Percentiles rank a stretch among this genome's conserved stretches.
These are phyloP conservation scores for Penicillium palitans DNA, from an alignment of 2,329 filamentous ascomycete genomes.

Conservation along the genomic window DNA sequence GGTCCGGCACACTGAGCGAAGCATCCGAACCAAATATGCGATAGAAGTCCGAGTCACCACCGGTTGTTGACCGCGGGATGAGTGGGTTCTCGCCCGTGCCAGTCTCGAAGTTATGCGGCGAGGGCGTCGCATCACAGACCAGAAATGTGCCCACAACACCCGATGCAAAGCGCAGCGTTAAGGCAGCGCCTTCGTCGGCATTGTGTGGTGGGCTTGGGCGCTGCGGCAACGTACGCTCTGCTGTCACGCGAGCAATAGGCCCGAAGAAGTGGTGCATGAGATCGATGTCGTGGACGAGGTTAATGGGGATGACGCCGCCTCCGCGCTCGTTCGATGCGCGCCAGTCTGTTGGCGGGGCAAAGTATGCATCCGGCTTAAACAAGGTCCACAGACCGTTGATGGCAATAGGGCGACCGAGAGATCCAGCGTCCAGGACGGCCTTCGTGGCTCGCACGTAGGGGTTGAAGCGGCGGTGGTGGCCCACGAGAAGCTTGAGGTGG, in stretches of 20 bases:
- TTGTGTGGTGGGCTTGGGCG: slow-evolving; percentile 42
- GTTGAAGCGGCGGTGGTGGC: slow-evolving; percentile 63
- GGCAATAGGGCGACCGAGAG: slow-evolving; percentile 52
- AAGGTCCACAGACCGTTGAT: slow-evolving; percentile 58
- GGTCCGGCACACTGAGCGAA: slow-evolving; percentile 56
- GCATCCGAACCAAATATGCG: slow-evolving; percentile 57
- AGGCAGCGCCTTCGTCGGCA: slow-evolving; percentile 58
- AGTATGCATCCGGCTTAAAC: slow-evolving; percentile 55
- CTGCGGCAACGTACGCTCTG: slow-evolving; percentile 49
- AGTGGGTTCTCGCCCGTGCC: slow-evolving; percentile 61
- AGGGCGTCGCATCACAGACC: slow-evolving; percentile 54
- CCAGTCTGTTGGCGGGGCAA: slow-evolving; percentile 52
- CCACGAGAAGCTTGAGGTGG: slow-evolving; percentile 52
- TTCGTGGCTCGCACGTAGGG: slow-evolving; percentile 56
- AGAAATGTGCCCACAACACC: slow-evolving; percentile 60
- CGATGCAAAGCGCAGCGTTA: slow-evolving; percentile 55
- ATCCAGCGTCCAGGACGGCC: slow-evolving; percentile 40
- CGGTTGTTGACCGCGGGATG: slow-evolving; percentile 42
- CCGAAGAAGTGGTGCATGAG: slow-evolving; percentile 59
- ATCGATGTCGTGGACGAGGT: slow-evolving; percentile 63
- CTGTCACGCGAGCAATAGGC: slow-evolving; percentile 53
- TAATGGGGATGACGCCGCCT: slow-evolving; percentile 58
- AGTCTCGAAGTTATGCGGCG: slow-evolving; percentile 57
- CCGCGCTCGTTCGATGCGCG: slow-evolving; percentile 43
- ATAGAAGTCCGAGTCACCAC: slow-evolving; percentile 49